Conservation (phyloP, 2,329 filamentous ascomycete species). For the Ophiocordyceps robertsii region DNA sequence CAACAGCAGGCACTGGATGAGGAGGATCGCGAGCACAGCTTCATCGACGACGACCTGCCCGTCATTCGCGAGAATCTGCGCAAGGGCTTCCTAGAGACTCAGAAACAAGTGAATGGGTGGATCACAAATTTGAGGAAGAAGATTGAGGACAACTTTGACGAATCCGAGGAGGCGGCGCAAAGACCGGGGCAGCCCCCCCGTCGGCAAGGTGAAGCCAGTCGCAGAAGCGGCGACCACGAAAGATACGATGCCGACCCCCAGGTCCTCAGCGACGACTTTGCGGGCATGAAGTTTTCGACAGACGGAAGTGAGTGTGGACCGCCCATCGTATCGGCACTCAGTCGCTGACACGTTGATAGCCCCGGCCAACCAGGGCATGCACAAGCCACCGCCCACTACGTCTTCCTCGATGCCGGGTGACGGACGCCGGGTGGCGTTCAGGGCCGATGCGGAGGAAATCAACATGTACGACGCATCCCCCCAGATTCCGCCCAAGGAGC, state of each 20-base stretch:
- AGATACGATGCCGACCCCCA: conserved; percentile 92
- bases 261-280: conserved; percentile 81
- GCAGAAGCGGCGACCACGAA: conserved; percentile 75
- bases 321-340: neutral
- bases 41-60: conserved; percentile 91
- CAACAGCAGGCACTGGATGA: conserved; percentile 24
- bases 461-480: conserved; percentile 57
- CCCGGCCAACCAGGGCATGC: conserved; percentile 50
- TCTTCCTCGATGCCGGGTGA: conserved; percentile 35
- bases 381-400: conserved; percentile 51
- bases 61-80: conserved; percentile 85
- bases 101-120: conserved; percentile 86
- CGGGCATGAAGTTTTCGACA: conserved; percentile 48
- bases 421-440: conserved; percentile 42
- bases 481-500: conserved; percentile 38
- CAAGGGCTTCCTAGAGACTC: conserved; percentile 90
- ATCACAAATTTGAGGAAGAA: conserved; percentile 85
- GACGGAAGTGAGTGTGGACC: conserved; percentile 42
- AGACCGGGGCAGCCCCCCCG: conserved; percentile 20
- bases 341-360: conserved; percentile 12
- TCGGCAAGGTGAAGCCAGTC: conserved; percentile 46
- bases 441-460: conserved; percentile 63
- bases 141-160: conserved; percentile 76
- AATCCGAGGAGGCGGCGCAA: conserved; percentile 39
- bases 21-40: conserved; percentile 69